Evolutionary conservation across 768 basidiomycete species (phyloP), one percentile per base, ranked within the genome.

Genomic region (Wakefieldia striispora): DNA sequence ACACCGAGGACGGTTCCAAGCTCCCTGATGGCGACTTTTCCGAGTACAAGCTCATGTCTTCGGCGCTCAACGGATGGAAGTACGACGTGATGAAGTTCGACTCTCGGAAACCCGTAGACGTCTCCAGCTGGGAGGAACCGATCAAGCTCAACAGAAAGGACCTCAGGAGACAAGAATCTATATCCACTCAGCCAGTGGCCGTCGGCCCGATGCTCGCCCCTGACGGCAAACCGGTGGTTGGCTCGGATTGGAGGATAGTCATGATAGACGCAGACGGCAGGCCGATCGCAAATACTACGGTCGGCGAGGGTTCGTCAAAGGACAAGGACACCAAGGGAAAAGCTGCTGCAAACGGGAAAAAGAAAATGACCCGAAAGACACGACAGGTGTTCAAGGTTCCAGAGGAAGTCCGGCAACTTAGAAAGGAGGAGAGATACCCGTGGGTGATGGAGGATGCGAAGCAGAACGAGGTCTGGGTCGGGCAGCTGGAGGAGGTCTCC

Each of bases 51-150:
- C 80, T 93, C 61, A 79, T 90, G 67, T 88, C 88, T 7, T 86
- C 86, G 24, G 79, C 82, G 14, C 79, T 86, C 63, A 88, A 88
- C 64, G 88, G 86, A 23, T 92, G 90, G 89, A 90, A 88, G 64
- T 90, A 91, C 76, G 88, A 93, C 70, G 82, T 94, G 50, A 91
- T 94, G 87, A 91, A 91, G 68, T 91, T 95, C 65, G 84, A 89
- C 66, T 82, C 84, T 29, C 78, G 85, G 49, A 86, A 86, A 60
- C 72, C 77, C 14, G 71, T 90, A 47, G 88, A 92, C 63, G 75
- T 91, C 46, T 74, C 74, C 44, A 68, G 71, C 26, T 93, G 91
- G 86, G 66, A 73, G 27, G 72, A 72, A 50, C 92, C 92, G 13
- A 84, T 94, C 62, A 90, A 88, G 72, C 74, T 95, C 58, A 95